Conservation (phyloP, 768 basidiomycete species). For the Inosperma sp. region DNA sequence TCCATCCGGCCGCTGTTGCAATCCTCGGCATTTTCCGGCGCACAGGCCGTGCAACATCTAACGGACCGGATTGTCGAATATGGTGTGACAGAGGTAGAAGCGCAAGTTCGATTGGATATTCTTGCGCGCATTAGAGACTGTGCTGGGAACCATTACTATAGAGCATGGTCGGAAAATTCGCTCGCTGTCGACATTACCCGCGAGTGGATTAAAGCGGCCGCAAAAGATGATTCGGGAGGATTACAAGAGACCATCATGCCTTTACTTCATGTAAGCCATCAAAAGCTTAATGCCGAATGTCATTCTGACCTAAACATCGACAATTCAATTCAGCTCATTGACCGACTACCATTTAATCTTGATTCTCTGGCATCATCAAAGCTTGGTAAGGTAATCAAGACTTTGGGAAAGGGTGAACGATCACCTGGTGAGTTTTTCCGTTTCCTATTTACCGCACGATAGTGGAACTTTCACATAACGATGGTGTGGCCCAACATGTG, state of each 20-base stretch:
- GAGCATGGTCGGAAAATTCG: constrained; percentile 78
- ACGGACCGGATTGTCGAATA: constrained; percentile 54
- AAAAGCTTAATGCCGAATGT: background rate
- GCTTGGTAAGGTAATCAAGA: constrained; percentile 75
- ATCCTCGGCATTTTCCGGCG: constrained; percentile 59
- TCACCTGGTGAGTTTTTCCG: constrained; percentile 68
- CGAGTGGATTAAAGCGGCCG: constrained; percentile 76
- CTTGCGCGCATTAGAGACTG: constrained; percentile 77
- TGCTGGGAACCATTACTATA: constrained; percentile 82
- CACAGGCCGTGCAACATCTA: constrained; percentile 61
- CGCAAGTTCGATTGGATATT: constrained; percentile 64
- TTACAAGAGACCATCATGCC: constrained; percentile 80
- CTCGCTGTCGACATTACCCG: constrained; percentile 72
- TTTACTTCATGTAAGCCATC: constrained; percentile 68
- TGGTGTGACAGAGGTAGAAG: constrained; percentile 61
- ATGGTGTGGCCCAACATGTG: background rate
- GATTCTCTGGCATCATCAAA: constrained; percentile 67
- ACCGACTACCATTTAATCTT: constrained; percentile 72
- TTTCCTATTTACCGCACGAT: background rate
- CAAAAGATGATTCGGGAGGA: constrained; percentile 51
- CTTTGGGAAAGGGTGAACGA: constrained; percentile 70
- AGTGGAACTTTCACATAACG: constrained; percentile 2
- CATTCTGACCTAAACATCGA: background rate
- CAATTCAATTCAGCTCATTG: constrained; percentile 73
- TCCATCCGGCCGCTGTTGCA: constrained; percentile 55